Percentiles rank a stretch among this genome's conserved stretches.
Conservation (phyloP, 148 eudicot genomes). For the Polygonum maritimum region DNA sequence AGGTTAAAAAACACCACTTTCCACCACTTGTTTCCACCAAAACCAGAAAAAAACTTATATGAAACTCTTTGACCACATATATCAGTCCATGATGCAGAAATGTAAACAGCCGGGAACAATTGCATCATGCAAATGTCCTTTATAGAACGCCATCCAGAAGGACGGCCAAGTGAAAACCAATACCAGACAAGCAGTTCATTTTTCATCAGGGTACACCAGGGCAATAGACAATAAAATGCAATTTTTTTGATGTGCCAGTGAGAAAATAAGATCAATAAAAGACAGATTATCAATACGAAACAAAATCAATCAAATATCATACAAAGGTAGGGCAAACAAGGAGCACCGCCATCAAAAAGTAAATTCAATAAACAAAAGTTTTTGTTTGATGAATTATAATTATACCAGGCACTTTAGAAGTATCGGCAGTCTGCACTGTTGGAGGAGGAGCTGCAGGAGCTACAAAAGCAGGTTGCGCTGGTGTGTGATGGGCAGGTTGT, state of each 20-base stretch:
- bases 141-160: neutral
- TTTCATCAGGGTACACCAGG: neutral
- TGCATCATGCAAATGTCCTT: no score
- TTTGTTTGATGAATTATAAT: neutral
- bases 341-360: slow-evolving; percentile 5
- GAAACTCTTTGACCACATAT: neutral
- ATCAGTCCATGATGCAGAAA: neutral
- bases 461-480: slow-evolving; percentile 34
- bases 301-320: neutral
- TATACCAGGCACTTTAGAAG: slow-evolving; percentile 87
- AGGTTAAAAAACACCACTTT: neutral
- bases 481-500: slow-evolving; percentile 54
- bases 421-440: slow-evolving; percentile 84
- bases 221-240: neutral
- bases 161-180: neutral
- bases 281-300: neutral
- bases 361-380: neutral
- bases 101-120: neutral
- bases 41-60: neutral
- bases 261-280: neutral
- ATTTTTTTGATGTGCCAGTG: neutral
- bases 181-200: neutral
- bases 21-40: neutral
- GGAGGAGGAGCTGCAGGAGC: slow-evolving; percentile 86
- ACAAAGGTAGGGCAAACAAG: neutral